phyloP scores from a whole-genome alignment of 2,329 filamentous ascomycete genomes.

The Aureobasidium sp. region DNA sequence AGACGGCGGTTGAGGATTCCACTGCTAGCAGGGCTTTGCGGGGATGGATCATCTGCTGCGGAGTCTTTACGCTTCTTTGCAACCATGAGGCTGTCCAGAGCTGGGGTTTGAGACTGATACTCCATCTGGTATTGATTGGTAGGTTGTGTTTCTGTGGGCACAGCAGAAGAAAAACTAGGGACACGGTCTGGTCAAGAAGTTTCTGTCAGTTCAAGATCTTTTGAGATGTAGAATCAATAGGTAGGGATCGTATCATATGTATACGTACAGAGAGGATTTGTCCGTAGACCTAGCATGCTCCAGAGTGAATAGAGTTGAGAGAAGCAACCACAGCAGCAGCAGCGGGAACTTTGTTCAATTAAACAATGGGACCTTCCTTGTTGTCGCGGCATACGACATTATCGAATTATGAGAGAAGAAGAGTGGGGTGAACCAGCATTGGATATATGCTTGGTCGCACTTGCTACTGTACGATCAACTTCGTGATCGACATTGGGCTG shows the following conservation, averaged over 20 bases:
- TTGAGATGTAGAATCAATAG: no score
- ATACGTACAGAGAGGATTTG: not conserved
- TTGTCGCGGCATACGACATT: slow-evolving; percentile 4
- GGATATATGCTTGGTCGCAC: not conserved
- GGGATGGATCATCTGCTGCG: not conserved
- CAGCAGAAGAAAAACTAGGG: not conserved
- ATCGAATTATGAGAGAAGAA: not conserved
- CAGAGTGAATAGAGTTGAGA: not conserved
- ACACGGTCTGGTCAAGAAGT: not conserved
- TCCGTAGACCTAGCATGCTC: slow-evolving; percentile 4
- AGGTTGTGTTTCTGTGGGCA: not conserved
- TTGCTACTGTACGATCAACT: no score
- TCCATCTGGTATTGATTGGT: not conserved
- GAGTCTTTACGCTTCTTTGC: not conserved
- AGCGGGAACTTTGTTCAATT: not conserved
- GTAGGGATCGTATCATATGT: not conserved
- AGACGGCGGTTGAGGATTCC: not conserved
- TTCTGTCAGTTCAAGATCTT: not conserved
- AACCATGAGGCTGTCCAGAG: not conserved
- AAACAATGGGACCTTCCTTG: not conserved
- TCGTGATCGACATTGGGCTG: not conserved
- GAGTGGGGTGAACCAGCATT: not conserved
- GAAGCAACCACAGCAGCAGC: slow-evolving; percentile 1
- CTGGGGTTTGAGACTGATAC: not conserved
- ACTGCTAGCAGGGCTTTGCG: not conserved